Evolutionary conservation across 164 flowering plant genomes (phyloP).

Genomic region (Buxus sempervirens): DNA sequence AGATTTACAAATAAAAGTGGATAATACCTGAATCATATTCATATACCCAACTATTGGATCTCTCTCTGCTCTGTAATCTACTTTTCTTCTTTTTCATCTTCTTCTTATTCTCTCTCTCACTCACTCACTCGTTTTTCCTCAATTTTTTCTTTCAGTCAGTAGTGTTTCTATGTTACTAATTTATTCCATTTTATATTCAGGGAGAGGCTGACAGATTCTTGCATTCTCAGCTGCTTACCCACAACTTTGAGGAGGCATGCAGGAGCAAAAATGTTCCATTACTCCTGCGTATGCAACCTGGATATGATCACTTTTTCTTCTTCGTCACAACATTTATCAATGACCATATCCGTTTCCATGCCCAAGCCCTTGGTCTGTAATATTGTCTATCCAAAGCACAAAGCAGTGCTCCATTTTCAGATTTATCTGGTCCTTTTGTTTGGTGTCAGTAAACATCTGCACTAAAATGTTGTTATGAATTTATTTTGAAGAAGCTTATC

Average conservation of each 20-base stretch:
- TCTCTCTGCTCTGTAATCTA: too few relatives aligned
- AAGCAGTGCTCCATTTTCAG: too few relatives aligned
- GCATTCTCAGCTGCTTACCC: conserved; percentile 64
- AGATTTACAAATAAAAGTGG: too few relatives aligned
- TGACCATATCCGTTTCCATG: conserved; percentile 93
- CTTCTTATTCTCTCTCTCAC: background rate
- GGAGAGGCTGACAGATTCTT: conserved; percentile 89
- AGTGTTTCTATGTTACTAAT: conserved; percentile 2
- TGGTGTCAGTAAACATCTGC: too few relatives aligned
- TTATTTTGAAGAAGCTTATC: too few relatives aligned
- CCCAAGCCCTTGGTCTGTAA: conserved; percentile 68
- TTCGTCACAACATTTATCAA: conserved; percentile 91
- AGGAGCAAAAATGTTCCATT: conserved; percentile 56
- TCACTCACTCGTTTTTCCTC: background rate
- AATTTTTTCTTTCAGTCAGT: background rate
- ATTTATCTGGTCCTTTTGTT: too few relatives aligned
- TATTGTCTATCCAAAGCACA: background rate
- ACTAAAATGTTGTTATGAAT: too few relatives aligned
- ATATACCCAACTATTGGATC: too few relatives aligned
- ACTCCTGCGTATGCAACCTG: conserved; percentile 74
- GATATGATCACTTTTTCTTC: conserved; percentile 91
- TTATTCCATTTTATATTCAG: conserved; percentile 31
- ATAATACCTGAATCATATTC: too few relatives aligned
- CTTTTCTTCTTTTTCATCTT: too few relatives aligned
- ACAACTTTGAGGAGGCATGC: conserved; percentile 88